Evolutionary conservation across 768 basidiomycete genomes (phyloP).

Genomic region (Pholiota molesta): DNA sequence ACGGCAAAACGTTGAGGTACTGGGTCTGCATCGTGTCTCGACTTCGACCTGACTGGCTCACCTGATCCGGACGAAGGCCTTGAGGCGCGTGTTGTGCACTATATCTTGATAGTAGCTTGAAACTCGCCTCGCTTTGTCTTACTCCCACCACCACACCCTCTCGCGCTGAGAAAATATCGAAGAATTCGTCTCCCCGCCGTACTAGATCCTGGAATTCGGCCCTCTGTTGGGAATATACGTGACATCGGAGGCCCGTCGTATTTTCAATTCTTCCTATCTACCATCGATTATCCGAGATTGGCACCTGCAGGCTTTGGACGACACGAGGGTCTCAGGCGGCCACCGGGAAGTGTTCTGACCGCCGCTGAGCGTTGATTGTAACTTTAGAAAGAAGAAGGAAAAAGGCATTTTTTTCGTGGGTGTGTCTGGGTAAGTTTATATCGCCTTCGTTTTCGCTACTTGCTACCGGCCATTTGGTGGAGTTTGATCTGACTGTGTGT

Average conservation of each 20-base stretch:
- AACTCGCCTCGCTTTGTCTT: background rate
- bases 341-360: background rate
- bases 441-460: background rate
- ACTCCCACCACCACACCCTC: background rate
- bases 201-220: too few relatives aligned
- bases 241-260: too few relatives aligned
- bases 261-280: too few relatives aligned
- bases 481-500: background rate
- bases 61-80: slow-evolving; percentile 16
- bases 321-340: background rate
- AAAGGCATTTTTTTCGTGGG: background rate
- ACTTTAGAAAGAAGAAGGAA: background rate
- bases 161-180: too few relatives aligned
- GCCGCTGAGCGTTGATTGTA: background rate
- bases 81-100: slow-evolving; percentile 13
- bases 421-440: background rate
- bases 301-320: background rate
- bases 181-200: too few relatives aligned
- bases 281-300: slow-evolving; percentile 6
- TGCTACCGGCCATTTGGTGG: background rate
- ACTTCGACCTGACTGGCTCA: slow-evolving; percentile 4
- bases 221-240: too few relatives aligned
- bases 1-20: background rate
- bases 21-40: background rate
- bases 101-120: background rate